Conservation (phyloP, 257 asterid genomes). For the Haberlea rhodopensis region DNA sequence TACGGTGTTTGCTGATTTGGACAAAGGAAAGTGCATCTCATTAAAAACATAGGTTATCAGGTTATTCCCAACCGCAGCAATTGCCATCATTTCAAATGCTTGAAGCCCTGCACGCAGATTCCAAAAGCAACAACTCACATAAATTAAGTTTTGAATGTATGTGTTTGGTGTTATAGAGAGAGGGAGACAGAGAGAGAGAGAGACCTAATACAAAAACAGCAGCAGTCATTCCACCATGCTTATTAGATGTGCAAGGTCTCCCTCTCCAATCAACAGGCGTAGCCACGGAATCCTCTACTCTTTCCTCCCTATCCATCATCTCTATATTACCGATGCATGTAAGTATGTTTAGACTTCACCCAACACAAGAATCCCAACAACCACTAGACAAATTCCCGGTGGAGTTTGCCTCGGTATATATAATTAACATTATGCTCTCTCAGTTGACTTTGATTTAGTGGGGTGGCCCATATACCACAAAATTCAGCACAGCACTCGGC, state of each 20-base stretch:
- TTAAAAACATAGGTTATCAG: constrained; percentile 66
- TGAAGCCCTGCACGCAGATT: constrained; percentile 47
- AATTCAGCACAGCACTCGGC: constrained; percentile 26
- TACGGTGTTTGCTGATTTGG: constrained; percentile 70
- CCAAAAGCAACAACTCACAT: neutral
- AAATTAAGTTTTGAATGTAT: neutral
- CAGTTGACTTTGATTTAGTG: constrained; percentile 37
- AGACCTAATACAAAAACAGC: constrained; percentile 65
- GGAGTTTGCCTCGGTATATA: constrained; percentile 32
- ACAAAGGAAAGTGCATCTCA: constrained; percentile 69
- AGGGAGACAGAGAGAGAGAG: neutral
- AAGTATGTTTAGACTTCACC: no score
- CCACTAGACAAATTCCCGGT: neutral
- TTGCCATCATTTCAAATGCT: constrained; percentile 78
- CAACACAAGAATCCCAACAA: constrained; percentile 12
- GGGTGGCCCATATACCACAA: constrained; percentile 35
- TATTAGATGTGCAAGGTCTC: constrained; percentile 49
- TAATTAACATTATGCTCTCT: constrained; percentile 6
- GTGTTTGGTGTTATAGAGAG: neutral
- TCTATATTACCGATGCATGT: neutral
- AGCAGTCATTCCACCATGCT: constrained; percentile 78
- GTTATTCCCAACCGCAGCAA: constrained; percentile 77
- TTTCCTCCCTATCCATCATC: constrained; percentile 37
- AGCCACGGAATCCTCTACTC: constrained; percentile 18
- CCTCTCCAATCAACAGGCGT: constrained; percentile 64